Conservation (phyloP, 306 rosid genomes). For the Albizia julibrissin region DNA sequence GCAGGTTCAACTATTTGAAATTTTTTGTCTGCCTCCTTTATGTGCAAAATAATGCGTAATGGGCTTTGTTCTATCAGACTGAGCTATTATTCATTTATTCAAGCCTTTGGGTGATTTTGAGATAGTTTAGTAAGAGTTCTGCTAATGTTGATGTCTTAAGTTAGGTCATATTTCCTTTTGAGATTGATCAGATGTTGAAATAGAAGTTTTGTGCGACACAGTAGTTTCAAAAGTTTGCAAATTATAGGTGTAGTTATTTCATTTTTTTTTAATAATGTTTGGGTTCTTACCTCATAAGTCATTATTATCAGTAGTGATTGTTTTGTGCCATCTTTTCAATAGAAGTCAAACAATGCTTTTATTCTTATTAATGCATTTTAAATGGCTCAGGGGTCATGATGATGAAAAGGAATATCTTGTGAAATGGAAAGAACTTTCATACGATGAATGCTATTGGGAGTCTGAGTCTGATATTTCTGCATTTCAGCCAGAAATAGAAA, state of each 20-base stretch:
- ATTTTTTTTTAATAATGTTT: not conserved
- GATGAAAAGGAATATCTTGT: constrained; percentile 86
- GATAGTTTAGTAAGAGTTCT: constrained; percentile 18
- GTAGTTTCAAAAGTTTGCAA: constrained; percentile 10
- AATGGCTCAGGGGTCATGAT: constrained; percentile 66
- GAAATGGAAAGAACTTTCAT: constrained; percentile 95
- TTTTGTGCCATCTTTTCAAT: not conserved
- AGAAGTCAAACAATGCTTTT: constrained; percentile 12
- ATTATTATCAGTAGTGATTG: not conserved
- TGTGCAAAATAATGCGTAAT: constrained; percentile 18
- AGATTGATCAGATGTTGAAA: constrained; percentile 4
- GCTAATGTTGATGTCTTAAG: constrained; percentile 12
- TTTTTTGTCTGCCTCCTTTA: constrained; percentile 30
- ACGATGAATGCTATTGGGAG: constrained; percentile 98
- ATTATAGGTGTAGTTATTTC: not conserved
- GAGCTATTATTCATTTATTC: constrained; percentile 15
- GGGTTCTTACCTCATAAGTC: not conserved
- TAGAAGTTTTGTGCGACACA: constrained; percentile 24
- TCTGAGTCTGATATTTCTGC: constrained; percentile 85
- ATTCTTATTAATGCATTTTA: constrained; percentile 34
- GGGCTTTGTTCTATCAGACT: constrained; percentile 13
- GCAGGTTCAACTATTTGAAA: constrained; percentile 66
- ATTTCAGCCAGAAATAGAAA: constrained; percentile 92
- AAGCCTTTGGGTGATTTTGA: constrained; percentile 21
- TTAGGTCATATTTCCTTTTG: constrained; percentile 18